Evolutionary conservation across 2,329 filamentous ascomycete genomes (phyloP), one percentile per base, ranked within the genome.

Genomic region (Scedosporium apiospermum): DNA sequence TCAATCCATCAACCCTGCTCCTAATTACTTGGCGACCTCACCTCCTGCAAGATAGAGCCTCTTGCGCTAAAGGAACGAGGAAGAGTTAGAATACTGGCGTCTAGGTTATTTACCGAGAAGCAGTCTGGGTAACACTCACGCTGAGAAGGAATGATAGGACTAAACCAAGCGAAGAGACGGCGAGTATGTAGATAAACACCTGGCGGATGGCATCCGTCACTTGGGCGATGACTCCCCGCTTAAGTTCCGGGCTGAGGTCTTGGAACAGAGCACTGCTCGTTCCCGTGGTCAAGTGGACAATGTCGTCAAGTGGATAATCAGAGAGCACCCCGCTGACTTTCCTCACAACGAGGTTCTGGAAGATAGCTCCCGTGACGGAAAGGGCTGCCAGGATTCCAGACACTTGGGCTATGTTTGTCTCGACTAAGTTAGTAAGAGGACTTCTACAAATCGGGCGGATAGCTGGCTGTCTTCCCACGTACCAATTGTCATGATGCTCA

Each of bases 401-500:
- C 10, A 41, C 57, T 58, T 64, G 63, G 12, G 51, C 60, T 62
- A 21, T 42, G 14, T n/a, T 44, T 2, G 4, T n/a, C 30, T 1
- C 14, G 14, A 9, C 1, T 7, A 4, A 6, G 44, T 38, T 3
- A 38, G 34, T 10, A 12, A 38, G 34, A n/a, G n/a, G n/a, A n/a
- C n/a, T n/a, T n/a, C n/a, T n/a, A n/a, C n/a, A n/a, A n/a, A n/a
- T n/a, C n/a, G n/a, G n/a, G n/a, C n/a, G n/a, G n/a, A n/a, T n/a
- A n/a, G n/a, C n/a, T n/a, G n/a, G n/a, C n/a, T n/a, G n/a, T n/a
- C n/a, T n/a, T n/a, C n/a, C n/a, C n/a, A n/a, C 57, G 30, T 66
- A 67, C 59, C 59, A 38, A 67, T 61, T 3, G 69, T 74, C 63
- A 75, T 74, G 66, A 73, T 74, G 1, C 74, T 72, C 9, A 78